phyloP scores from a whole-genome alignment of 441 rosid species.

The Raphanus hybrid region DNA sequence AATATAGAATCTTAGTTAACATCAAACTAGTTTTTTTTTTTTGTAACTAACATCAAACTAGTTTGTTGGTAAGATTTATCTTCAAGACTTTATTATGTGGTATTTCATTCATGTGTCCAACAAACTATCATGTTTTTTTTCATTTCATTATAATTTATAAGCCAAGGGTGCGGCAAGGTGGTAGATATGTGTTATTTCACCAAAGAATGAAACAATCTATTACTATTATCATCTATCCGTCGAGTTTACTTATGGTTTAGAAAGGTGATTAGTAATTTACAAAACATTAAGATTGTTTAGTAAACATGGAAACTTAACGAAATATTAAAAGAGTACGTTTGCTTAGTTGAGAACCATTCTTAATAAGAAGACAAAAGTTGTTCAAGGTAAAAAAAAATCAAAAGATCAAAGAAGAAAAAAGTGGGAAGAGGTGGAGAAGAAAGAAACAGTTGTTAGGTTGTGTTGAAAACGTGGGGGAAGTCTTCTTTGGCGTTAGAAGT shows the following conservation, averaged over 20 bases:
- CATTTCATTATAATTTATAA: background rate
- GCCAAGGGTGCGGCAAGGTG: background rate
- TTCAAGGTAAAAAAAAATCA: background rate
- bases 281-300: background rate
- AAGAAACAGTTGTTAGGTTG: conserved; percentile 41
- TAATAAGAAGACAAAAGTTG: background rate
- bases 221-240: background rate
- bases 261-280: background rate
- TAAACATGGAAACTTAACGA: background rate
- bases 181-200: background rate
- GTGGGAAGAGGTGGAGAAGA: conserved; percentile 36
- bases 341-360: background rate
- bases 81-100: background rate
- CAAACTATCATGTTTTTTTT: background rate
- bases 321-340: background rate
- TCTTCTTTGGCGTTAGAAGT: conserved; percentile 27
- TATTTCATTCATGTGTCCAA: background rate
- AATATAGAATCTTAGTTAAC: background rate
- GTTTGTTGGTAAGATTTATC: too few relatives aligned
- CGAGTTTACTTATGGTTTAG: background rate
- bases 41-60: background rate
- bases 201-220: background rate
- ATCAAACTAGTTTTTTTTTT: background rate
- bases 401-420: background rate
- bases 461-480: conserved; percentile 44